These are phyloP conservation scores for Chalaropsis ovoidea DNA, from an alignment of 2,329 filamentous ascomycete genomes.

Conservation along the genomic window DNA sequence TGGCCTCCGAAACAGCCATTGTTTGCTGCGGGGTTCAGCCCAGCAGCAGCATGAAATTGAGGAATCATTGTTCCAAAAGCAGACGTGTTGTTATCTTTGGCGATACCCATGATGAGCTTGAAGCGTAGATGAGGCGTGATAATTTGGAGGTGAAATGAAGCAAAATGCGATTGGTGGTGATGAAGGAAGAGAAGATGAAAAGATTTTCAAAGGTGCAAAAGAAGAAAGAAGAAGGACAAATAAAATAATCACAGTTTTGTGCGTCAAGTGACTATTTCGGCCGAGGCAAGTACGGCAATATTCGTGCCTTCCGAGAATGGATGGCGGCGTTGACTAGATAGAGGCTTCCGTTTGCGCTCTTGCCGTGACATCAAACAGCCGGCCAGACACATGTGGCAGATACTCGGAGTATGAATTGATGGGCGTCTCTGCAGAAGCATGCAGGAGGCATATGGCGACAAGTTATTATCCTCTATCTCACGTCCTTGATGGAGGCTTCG, in stretches of 20 bases:
- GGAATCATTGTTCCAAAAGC: neutral
- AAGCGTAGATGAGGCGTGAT: neutral
- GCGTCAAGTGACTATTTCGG: neutral
- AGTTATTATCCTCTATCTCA: constrained; percentile 36
- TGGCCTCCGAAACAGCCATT: neutral
- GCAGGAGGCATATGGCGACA: too few species aligned
- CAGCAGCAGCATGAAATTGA: neutral
- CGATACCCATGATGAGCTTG: neutral
- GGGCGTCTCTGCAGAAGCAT: neutral
- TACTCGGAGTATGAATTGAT: neutral
- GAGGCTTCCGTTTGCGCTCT: neutral
- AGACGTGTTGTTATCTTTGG: neutral
- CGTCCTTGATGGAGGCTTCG: constrained; percentile 69
- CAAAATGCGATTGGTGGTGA: neutral
- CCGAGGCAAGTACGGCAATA: neutral
- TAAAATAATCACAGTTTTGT: neutral
- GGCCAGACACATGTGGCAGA: neutral
- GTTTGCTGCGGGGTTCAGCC: too few species aligned
- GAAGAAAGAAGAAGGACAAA: too few species aligned
- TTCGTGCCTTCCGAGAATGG: neutral
- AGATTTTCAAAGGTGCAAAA: neutral
- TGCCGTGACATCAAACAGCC: neutral
- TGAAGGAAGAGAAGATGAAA: neutral
- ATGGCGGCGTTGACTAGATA: neutral
- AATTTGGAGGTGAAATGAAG: neutral